Evolutionary conservation across 164 flowering plant species (phyloP).

Genomic region (Annona cherimola): DNA sequence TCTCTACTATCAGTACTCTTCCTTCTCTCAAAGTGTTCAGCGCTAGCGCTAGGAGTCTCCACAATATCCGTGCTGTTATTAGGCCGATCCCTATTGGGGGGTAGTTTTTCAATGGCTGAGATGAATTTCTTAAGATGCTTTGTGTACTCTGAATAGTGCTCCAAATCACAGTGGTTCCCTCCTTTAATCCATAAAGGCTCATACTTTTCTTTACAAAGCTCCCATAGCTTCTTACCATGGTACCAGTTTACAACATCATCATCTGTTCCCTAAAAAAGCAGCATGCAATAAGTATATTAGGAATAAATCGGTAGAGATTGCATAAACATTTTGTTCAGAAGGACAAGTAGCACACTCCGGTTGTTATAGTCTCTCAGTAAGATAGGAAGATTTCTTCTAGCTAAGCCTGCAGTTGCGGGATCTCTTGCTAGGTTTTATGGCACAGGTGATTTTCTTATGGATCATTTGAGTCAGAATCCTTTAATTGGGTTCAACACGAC

Average conservation of each 20-base stretch:
- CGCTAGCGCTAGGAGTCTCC: slow-evolving; percentile 18
- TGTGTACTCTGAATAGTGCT: slow-evolving; percentile 50
- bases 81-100: slow-evolving; percentile 13
- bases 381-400: too few species aligned
- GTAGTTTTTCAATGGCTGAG: slow-evolving; percentile 44
- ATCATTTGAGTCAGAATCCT: too few species aligned
- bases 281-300: not conserved
- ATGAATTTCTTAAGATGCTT: slow-evolving; percentile 58
- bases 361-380: too few species aligned
- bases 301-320: not conserved
- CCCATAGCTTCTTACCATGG: slow-evolving; percentile 73
- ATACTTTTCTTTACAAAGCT: slow-evolving; percentile 61
- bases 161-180: slow-evolving; percentile 62
- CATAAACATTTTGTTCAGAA: not conserved
- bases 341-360: too few species aligned
- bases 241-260: slow-evolving; percentile 66
- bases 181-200: slow-evolving; percentile 70
- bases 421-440: too few species aligned
- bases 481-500: too few species aligned
- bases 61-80: slow-evolving; percentile 12
- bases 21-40: slow-evolving; percentile 31
- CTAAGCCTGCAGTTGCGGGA: too few species aligned
- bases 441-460: too few species aligned
- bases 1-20: slow-evolving; percentile 49
- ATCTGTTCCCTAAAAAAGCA: slow-evolving; percentile 50